Evolutionary conservation across 257 asterid genomes (phyloP).

Genomic region (Nicotiana obtusifolia): DNA sequence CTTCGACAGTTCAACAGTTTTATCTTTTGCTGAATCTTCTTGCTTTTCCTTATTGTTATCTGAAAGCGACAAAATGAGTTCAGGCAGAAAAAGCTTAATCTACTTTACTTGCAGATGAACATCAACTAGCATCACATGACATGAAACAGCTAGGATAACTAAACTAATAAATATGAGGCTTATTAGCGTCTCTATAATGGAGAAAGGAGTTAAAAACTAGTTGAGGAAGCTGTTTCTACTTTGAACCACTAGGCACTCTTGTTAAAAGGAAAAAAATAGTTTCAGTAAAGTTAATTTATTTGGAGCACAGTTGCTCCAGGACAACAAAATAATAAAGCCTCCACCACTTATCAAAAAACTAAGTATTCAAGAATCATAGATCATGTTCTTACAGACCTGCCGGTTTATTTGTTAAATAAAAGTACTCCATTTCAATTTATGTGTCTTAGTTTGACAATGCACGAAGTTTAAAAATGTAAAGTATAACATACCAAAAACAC

Average conservation of each 20-base stretch:
- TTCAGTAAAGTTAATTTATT: not conserved
- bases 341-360: not conserved
- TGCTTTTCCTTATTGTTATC: constrained; percentile 45
- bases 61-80: constrained; percentile 28
- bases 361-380: not conserved
- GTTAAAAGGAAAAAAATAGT: not conserved
- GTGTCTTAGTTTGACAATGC: not conserved
- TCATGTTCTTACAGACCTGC: not conserved
- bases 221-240: not conserved
- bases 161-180: not conserved
- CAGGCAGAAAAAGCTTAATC: not conserved
- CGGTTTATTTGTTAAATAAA: not conserved
- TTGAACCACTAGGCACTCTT: not conserved
- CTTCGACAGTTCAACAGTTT: constrained; percentile 53
- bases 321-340: not conserved
- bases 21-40: constrained; percentile 30
- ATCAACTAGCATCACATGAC: not conserved
- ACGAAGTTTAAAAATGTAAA: not conserved
- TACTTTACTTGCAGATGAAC: not conserved
- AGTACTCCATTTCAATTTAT: not conserved
- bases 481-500: not conserved
- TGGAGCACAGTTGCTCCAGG: not conserved
- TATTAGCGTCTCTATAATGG: not conserved
- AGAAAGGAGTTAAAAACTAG: not conserved
- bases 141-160: not conserved